Percentiles rank a stretch among this genome's conserved stretches.
Evolutionary conservation across 306 rosid genomes (phyloP).

Genomic region (Lathyrus oleraceus): DNA sequence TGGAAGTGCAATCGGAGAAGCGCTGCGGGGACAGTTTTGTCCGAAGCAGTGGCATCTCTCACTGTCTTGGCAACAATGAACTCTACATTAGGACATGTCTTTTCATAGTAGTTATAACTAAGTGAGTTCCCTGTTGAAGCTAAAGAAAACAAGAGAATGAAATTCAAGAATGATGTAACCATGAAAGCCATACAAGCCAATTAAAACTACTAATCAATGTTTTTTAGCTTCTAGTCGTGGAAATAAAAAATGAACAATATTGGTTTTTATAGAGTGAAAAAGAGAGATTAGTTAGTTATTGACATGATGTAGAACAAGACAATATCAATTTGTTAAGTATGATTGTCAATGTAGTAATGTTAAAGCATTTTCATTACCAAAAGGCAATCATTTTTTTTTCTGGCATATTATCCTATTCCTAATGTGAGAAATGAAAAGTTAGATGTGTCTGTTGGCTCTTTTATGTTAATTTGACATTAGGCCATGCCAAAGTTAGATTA

Average conservation of each 20-base stretch:
- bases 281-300: constrained; percentile 25
- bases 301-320: constrained; percentile 42
- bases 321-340: constrained; percentile 42
- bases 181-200: constrained; percentile 44
- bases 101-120: constrained; percentile 66
- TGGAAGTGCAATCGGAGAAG: constrained; percentile 81
- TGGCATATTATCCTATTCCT: constrained; percentile 5
- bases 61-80: constrained; percentile 48
- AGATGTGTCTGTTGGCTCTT: constrained; percentile 20
- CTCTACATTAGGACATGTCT: constrained; percentile 72
- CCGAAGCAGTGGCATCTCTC: constrained; percentile 40
- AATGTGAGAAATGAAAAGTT: constrained; percentile 17
- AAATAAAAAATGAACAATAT: constrained; percentile 24
- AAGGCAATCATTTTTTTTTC: constrained; percentile 46
- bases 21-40: constrained; percentile 82
- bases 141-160: constrained; percentile 47
- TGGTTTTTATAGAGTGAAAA: constrained; percentile 48
- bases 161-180: constrained; percentile 43
- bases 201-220: constrained; percentile 23
- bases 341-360: constrained; percentile 49
- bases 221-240: constrained; percentile 30
- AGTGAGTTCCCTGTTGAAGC: constrained; percentile 52
- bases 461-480: background rate
- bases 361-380: constrained; percentile 53
- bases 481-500: constrained; percentile 14